Evolutionary conservation across 1,139 yeast species (phyloP), one percentile per base, ranked within the genome.

Genomic region (Citeromyces hawaiiensis): DNA sequence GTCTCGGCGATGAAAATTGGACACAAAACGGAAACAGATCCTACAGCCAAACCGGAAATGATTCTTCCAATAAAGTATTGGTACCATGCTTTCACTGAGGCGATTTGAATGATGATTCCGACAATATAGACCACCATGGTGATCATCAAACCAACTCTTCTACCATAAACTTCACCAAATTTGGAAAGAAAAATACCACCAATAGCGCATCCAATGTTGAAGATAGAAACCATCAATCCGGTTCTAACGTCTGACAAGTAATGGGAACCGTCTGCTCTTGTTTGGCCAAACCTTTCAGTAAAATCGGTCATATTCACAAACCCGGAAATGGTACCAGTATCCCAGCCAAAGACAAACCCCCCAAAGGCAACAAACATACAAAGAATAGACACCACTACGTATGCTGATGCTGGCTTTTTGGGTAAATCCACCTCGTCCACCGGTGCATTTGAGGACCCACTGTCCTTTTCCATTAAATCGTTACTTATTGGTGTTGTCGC

Each of bases 301-400:
- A 78, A 85, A 48, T 75, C 76, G 4, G 71, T 60, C 83, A 80
- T 78, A 50, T 76, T 77, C 53, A 81, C 70, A 50, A 82, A 77
- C 52, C 94, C 94, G 32, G 82, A 72, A 53, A 80, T 79, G 48
- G 86, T 77, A 61, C 87, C 87, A 25, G 87, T 78, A 61, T 79
- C 87, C 71, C 78, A 79, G 47, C 87, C 87, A 54, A 69, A 80
- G 45, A 78, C 73, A 50, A 76, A 67, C 52, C 85, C 85, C 60
- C 82, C 83, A 48, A 76, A 74, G 44, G 83, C 80, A 43, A 66
- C 76, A 68, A 55, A 63, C 55, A 52, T 58, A 60, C 70, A 65
- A 38, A 64, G 54, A 33, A 55, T 36, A 8, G 40, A 37, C 21
- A 40, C 42, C 30, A 38, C 23, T 10, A 38, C 8, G 36, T 40